Percentiles rank a stretch among this genome's conserved stretches.
phyloP scores from a whole-genome alignment of 192 early-diverging fungal species.

The Backusella macrospora region DNA sequence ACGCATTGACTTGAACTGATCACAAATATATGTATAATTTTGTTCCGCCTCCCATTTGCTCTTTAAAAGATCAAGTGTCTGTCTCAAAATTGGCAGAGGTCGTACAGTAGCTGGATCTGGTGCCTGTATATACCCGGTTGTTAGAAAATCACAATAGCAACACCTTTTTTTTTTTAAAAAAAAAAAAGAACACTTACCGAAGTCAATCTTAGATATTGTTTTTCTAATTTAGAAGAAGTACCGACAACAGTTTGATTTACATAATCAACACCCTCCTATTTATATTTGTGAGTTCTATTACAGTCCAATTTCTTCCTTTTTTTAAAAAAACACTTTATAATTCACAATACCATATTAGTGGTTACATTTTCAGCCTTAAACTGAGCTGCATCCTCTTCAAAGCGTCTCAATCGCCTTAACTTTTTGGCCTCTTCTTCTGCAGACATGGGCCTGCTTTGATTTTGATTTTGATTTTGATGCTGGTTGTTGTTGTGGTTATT shows the following conservation, averaged over 20 bases:
- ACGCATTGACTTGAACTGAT: constrained; percentile 94
- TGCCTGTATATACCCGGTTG: constrained; percentile 48
- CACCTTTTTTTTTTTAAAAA: background rate
- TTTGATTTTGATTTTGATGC: background rate
- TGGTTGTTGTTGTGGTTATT: background rate
- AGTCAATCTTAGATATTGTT: constrained; percentile 90
- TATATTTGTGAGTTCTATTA: constrained; percentile 5
- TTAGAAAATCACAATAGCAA: constrained; percentile 2
- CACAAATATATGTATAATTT: constrained; percentile 96
- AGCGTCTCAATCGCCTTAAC: constrained; percentile 40
- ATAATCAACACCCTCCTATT: constrained; percentile 76
- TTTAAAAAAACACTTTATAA: no score
- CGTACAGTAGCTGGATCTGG: constrained; percentile 93
- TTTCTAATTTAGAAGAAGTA: constrained; percentile 83
- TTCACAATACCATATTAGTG: background rate
- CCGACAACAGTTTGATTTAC: constrained; percentile 88
- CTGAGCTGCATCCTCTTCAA: constrained; percentile 30
- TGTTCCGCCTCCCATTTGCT: constrained; percentile 82
- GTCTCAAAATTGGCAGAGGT: constrained; percentile 73
- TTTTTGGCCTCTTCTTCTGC: constrained; percentile 41
- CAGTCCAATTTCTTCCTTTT: background rate
- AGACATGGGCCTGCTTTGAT: background rate
- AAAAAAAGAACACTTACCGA: constrained; percentile 50
- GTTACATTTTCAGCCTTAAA: constrained; percentile 12
- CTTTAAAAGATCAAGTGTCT: constrained; percentile 81